These are phyloP conservation scores for Hirschioporus abietinus DNA, from an alignment of 768 basidiomycete genomes.

Conservation along the genomic window DNA sequence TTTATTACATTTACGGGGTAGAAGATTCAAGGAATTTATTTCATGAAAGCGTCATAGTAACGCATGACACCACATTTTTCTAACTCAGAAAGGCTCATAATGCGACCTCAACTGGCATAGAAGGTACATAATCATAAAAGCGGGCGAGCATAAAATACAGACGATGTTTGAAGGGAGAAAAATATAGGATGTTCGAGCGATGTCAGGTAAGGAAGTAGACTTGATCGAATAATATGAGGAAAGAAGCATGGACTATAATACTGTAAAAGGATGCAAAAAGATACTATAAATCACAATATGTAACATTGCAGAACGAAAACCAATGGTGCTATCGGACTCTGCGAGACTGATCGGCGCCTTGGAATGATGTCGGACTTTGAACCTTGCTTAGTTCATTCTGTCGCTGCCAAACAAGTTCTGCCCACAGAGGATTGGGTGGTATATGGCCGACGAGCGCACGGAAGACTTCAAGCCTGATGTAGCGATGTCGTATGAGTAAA, in stretches of 20 bases:
- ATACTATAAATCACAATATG: background rate
- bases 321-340: background rate
- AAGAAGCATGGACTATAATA: background rate
- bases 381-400: constrained; percentile 40
- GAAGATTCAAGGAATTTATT: background rate
- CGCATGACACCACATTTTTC: background rate
- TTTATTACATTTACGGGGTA: no score
- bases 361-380: background rate
- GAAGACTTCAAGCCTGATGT: constrained; percentile 75
- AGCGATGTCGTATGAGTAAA: constrained; percentile 4
- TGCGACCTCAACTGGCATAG: background rate
- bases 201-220: background rate
- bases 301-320: background rate
- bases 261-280: background rate
- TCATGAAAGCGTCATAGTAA: background rate
- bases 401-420: constrained; percentile 82
- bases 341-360: background rate
- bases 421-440: constrained; percentile 91
- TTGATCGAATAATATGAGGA: background rate
- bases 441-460: constrained; percentile 82
- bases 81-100: background rate
- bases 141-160: background rate
- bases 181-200: background rate
- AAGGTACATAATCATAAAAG: constrained; percentile 1
- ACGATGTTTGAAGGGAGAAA: background rate